Evolutionary conservation across 192 early-diverging fungal genomes (phyloP), one percentile per base, ranked within the genome.

Genomic region (Gorgonomyces haynaldii): DNA sequence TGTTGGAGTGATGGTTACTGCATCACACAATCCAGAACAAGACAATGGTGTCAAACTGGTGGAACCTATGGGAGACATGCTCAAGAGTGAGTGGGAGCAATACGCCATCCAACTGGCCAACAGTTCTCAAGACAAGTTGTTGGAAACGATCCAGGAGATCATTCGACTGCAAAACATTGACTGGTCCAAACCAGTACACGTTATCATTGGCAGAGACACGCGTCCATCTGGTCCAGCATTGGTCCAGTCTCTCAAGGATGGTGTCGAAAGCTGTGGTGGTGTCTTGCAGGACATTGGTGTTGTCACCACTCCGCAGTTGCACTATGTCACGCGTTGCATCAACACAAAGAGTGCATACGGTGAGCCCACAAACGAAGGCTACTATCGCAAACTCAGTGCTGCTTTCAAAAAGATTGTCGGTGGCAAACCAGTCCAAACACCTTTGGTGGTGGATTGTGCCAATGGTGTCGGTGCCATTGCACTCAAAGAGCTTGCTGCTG

Each of bases 11-110:
- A 97, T 99, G 96, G 78, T 99, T 51, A 99, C 96, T 35, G 96
- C 96, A 25, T 96, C 92, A 22, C 96, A 99, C 71, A 99, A 99
- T 66, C 85, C 89, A 37, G 90, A 85, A 64, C 60, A 85, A 65
- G 96, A 99, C 73, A 99, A 99, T 59, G 96, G 96, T 45, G 88
- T 95, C 59, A 99, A 99, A 65, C 70, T 96, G 40, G 88, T 97
- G 20, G 96, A 99, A 65, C 93, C 96, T 23, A 69, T 86, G 56
- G 96, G 96, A 32, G 96, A 99, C 72, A 99, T 99, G 96, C 77
- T 99, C 21, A 81, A 85, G 54, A 85, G 89, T 66, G 75, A 78
- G 12, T 99, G 96, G 96, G 96, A 99, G 68, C 65, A 39, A 13
- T 85, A 95, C 67, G 89, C 88, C 32, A 92, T 88, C 10, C 53